These are phyloP conservation scores for Alternaria sp. DNA, from an alignment of 2,329 filamentous ascomycete species.

Conservation along the genomic window DNA sequence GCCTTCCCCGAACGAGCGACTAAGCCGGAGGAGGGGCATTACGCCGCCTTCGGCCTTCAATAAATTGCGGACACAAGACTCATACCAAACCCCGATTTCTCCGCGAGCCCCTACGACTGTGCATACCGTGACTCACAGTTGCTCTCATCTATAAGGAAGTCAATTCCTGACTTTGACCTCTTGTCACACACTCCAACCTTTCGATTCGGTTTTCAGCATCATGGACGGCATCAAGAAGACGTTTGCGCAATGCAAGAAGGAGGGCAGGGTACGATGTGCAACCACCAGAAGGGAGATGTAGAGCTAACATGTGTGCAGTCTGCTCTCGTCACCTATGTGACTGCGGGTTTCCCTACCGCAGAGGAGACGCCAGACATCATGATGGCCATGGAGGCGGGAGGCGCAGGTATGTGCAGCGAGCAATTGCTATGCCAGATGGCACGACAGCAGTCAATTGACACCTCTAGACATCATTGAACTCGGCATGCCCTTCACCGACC, in stretches of 20 bases:
- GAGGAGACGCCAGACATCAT: constrained; percentile 84
- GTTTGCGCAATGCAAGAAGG: constrained; percentile 61
- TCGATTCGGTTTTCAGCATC: constrained; percentile 16
- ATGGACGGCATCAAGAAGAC: constrained; percentile 62
- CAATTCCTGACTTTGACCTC: background rate
- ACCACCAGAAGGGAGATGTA: background rate
- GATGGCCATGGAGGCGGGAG: constrained; percentile 89
- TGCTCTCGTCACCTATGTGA: constrained; percentile 95
- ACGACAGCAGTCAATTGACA: constrained; percentile 24
- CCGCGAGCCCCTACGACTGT: constrained; percentile 14
- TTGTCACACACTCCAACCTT: background rate
- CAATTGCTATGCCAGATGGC: background rate
- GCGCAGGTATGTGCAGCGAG: constrained; percentile 71
- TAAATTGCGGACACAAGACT: constrained; percentile 34
- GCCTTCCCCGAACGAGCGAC: constrained; percentile 3
- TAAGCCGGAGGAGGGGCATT: constrained; percentile 12
- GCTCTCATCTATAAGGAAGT: constrained; percentile 16
- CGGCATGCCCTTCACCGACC: constrained; percentile 95
- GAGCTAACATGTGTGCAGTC: constrained; percentile 60
- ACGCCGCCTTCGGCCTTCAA: constrained; percentile 32
- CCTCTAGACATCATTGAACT: constrained; percentile 87
- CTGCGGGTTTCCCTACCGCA: constrained; percentile 87
- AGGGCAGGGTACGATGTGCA: constrained; percentile 52
- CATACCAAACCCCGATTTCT: constrained; percentile 18
- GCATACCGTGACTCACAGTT: constrained; percentile 26